Percentiles rank a stretch among this genome's conserved stretches.
phyloP scores from a whole-genome alignment of 176 grass and related monocot genomes.

The Urochloa ruziziensis region DNA sequence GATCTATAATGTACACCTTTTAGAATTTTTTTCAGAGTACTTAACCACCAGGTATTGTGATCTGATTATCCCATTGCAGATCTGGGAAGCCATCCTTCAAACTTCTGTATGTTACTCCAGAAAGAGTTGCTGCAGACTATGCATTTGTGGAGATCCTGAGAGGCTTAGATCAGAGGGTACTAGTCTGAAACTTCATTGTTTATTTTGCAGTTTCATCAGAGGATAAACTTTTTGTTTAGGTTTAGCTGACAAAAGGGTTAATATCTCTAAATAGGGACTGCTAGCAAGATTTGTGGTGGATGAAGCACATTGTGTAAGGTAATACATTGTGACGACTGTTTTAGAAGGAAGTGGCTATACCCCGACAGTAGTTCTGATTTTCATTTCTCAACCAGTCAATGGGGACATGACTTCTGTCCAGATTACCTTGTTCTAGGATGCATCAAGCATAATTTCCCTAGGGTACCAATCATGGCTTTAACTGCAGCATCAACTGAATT shows the following conservation, averaged over 20 bases:
- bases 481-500: conserved; percentile 90
- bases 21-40: neutral
- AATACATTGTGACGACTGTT: conserved; percentile 28
- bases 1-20: neutral
- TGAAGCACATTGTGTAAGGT: conserved; percentile 97
- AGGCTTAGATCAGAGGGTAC: conserved; percentile 79
- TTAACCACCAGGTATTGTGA: neutral
- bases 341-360: neutral
- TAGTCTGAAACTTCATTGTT: neutral
- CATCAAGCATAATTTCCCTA: conserved; percentile 85
- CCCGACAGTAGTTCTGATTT: neutral
- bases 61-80: conserved; percentile 45
- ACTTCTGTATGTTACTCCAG: conserved; percentile 90
- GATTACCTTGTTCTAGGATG: conserved; percentile 86
- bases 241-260: neutral
- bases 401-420: conserved; percentile 93
- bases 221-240: neutral
- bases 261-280: conserved; percentile 55
- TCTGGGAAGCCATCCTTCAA: conserved; percentile 63
- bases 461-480: conserved; percentile 80
- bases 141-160: conserved; percentile 68
- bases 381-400: conserved; percentile 57
- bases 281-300: conserved; percentile 92
- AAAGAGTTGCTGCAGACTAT: conserved; percentile 60
- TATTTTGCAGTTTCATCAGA: neutral